Evolutionary conservation across 2,329 filamentous ascomycete genomes (phyloP).

Genomic region (Botryotinia convoluta): DNA sequence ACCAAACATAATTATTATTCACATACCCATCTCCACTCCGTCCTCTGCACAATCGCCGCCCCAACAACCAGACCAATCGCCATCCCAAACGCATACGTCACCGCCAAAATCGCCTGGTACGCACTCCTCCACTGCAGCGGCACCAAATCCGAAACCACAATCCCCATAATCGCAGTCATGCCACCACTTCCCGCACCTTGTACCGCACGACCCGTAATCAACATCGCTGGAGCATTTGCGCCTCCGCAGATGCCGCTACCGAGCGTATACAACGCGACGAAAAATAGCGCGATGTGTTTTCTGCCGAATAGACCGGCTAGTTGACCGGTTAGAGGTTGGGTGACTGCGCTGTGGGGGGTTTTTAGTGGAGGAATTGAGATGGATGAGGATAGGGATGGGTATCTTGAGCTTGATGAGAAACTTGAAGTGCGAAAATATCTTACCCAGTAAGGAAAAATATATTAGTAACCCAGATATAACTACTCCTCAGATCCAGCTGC

Average conservation of each 20-base stretch:
- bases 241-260: conserved; percentile 52
- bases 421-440: neutral
- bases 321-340: conserved; percentile 17
- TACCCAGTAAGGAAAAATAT: conserved; percentile 14
- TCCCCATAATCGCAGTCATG: conserved; percentile 45
- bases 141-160: conserved; percentile 50
- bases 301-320: conserved; percentile 7
- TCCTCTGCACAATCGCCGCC: conserved; percentile 26
- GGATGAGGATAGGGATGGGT: too few species aligned
- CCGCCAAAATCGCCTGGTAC: conserved; percentile 40
- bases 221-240: conserved; percentile 42
- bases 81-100: conserved; percentile 22
- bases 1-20: too few species aligned
- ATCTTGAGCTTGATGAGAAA: neutral
- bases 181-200: conserved; percentile 51
- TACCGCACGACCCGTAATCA: conserved; percentile 47
- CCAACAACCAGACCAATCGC: conserved; percentile 19
- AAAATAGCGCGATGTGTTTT: neutral
- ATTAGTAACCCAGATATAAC: conserved; percentile 22
- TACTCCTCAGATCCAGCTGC: neutral
- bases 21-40: neutral
- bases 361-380: too few species aligned
- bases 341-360: neutral
- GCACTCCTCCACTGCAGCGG: conserved; percentile 46
- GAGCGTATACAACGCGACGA: conserved; percentile 46